Evolutionary conservation across 345 rosid genomes (phyloP).

Genomic region (Boechera stricta): DNA sequence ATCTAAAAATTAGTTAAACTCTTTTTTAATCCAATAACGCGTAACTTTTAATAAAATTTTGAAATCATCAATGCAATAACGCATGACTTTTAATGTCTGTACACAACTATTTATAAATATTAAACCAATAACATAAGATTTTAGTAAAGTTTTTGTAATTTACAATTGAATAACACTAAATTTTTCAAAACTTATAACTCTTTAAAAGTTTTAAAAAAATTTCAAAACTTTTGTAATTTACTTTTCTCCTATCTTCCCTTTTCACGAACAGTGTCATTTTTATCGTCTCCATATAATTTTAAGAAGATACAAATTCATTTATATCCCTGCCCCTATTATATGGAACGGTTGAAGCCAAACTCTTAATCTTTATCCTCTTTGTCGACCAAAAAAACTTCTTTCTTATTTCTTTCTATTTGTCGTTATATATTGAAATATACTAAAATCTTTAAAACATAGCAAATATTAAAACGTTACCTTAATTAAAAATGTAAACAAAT

Average conservation of each 20-base stretch:
- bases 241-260: conserved; percentile 17
- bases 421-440: neutral
- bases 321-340: neutral
- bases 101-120: no score
- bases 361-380: conserved; percentile 30
- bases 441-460: neutral
- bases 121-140: no score
- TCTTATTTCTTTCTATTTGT: neutral
- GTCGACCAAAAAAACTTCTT: conserved; percentile 28
- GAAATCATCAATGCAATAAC: no score
- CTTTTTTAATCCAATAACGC: no score
- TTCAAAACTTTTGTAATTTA: neutral
- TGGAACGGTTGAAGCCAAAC: conserved; percentile 36
- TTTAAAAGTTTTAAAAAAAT: no score
- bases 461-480: neutral
- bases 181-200: no score
- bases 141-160: no score
- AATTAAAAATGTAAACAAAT: neutral
- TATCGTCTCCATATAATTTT: conserved; percentile 12
- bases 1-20: no score
- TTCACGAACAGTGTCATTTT: conserved; percentile 19
- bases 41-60: no score
- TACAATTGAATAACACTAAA: no score
- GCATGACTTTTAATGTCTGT: no score
- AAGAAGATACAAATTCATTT: conserved; percentile 18